Conservation (phyloP, 805 yeast species). For the Saturnispora silvae region DNA sequence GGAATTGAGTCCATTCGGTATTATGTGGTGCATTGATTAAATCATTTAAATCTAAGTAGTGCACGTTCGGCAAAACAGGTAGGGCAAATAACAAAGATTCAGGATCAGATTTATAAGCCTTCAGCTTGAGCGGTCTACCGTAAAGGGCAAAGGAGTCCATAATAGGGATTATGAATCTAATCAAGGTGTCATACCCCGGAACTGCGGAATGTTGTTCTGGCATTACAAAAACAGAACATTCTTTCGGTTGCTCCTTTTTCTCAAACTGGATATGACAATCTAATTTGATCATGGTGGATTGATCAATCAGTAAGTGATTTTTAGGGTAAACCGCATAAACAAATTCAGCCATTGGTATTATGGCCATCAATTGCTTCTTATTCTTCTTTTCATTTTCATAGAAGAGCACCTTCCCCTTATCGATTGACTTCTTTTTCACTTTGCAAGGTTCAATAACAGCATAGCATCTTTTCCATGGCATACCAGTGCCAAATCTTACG, state of each 20-base stretch:
- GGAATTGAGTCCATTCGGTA: constrained; percentile 41
- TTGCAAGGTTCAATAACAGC: constrained; percentile 74
- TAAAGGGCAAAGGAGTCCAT: constrained; percentile 69
- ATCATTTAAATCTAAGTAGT: constrained; percentile 61
- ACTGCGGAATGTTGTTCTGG: constrained; percentile 79
- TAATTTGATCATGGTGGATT: constrained; percentile 77
- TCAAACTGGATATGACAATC: constrained; percentile 70
- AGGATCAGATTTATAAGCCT: constrained; percentile 59
- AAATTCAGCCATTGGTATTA: constrained; percentile 55
- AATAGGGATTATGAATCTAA: constrained; percentile 65
- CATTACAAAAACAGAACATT: constrained; percentile 65
- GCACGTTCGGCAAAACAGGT: constrained; percentile 70
- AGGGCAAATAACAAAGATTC: constrained; percentile 66
- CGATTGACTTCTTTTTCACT: constrained; percentile 34
- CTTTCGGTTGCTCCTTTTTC: constrained; percentile 38
- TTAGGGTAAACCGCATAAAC: constrained; percentile 92
- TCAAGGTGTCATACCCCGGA: constrained; percentile 73
- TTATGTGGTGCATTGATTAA: constrained; percentile 22
- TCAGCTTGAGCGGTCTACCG: constrained; percentile 70
- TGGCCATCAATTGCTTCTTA: constrained; percentile 73
- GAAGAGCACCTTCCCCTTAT: constrained; percentile 63
- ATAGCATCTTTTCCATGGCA: constrained; percentile 95
- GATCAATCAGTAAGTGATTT: constrained; percentile 68
- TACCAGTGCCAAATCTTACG: constrained; percentile 91
- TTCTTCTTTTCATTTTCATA: constrained; percentile 70